Base-by-base conservation (phyloP, 257 asterid genomes). In the Ilex asprella region DNA sequence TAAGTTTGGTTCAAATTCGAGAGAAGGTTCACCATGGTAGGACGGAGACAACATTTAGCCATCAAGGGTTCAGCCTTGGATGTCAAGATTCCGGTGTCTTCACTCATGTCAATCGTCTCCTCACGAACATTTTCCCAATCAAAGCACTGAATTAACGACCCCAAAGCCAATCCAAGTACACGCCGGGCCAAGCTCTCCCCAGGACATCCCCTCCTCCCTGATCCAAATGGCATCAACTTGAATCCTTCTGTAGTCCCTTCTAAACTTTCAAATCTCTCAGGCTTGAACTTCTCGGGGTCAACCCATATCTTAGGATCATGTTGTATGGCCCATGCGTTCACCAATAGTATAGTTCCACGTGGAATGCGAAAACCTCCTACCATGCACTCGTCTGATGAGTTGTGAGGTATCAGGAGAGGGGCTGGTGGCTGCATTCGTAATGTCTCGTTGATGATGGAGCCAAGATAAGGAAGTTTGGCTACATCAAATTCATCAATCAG, bases 401-500 rank as follows among this genome's bases (percentile, higher is more conserved):
- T 73, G 13, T 68, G 75, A 31, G 70, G 78, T 6, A 59, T 71
- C 1, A 76, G 65, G 3, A 68, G 2, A 2, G 64, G 61, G 10
- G 7, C 31, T 6, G 53, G 50, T 31, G 81, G 78, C 35, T 51
- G 73, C 30, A 72, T 13, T 1, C 78, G 75, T 30, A 76, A 39
- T 1, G 78, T 76, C 55, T 72, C 70, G 2, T 16, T 30, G n/a
- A 75, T 56, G 12, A 54, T 54, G 12, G 65, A 57, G 0, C 65
- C 67, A 35, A 76, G 75, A 59, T 72, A 72, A 31, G 81, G 73
- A 44, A 72, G 78, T 21, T 65, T 44, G n/a, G 35, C 12, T 9
- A 88, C 74, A 59, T 88, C 91, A 0, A 81, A 70, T 10, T 88
- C 94, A 10, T 76, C 67, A 0, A 85, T 63, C 10, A 88, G 67